A percentile compares a stretch with the other conserved stretches of the same genome.
Evolutionary conservation across 2,329 filamentous ascomycete species (phyloP).

Genomic region (Xylariaceae sp.): DNA sequence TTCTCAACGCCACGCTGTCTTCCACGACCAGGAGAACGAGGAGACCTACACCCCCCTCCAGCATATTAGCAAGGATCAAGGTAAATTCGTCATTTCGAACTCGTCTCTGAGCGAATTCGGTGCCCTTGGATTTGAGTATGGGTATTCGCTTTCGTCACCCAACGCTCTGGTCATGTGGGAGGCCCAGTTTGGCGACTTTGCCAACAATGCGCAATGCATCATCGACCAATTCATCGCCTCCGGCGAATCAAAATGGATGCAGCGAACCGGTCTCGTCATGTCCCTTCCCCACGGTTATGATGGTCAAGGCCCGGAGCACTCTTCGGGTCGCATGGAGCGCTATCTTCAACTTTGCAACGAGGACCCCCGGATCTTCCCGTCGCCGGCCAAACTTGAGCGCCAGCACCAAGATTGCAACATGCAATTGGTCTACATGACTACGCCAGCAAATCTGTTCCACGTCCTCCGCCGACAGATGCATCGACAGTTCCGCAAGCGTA

Average conservation of each 20-base stretch:
- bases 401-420: slow-evolving; percentile 99
- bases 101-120: slow-evolving; percentile 70
- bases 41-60: slow-evolving; percentile 88
- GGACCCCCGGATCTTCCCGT: slow-evolving; percentile 88
- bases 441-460: slow-evolving; percentile 93
- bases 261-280: slow-evolving; percentile 93
- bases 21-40: slow-evolving; percentile 96
- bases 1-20: slow-evolving; percentile 93
- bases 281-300: slow-evolving; percentile 97
- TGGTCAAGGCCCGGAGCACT: slow-evolving; percentile 96
- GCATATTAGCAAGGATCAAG: slow-evolving; percentile 83
- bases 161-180: slow-evolving; percentile 99
- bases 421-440: slow-evolving; percentile 97
- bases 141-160: slow-evolving; percentile 93
- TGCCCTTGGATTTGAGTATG: slow-evolving; percentile 94
- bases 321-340: slow-evolving; percentile 92
- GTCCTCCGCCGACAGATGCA: slow-evolving; percentile 95
- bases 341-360: slow-evolving; percentile 97
- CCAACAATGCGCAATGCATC: slow-evolving; percentile 98
- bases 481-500: slow-evolving; percentile 98
- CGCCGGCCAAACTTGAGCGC: slow-evolving; percentile 80
- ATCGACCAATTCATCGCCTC: slow-evolving; percentile 99
- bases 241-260: slow-evolving; percentile 97
- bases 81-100: slow-evolving; percentile 94
- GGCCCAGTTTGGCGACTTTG: slow-evolving; percentile 98